phyloP scores from a whole-genome alignment of 192 early-diverging fungal species.

The Backusella tuberculispora region DNA sequence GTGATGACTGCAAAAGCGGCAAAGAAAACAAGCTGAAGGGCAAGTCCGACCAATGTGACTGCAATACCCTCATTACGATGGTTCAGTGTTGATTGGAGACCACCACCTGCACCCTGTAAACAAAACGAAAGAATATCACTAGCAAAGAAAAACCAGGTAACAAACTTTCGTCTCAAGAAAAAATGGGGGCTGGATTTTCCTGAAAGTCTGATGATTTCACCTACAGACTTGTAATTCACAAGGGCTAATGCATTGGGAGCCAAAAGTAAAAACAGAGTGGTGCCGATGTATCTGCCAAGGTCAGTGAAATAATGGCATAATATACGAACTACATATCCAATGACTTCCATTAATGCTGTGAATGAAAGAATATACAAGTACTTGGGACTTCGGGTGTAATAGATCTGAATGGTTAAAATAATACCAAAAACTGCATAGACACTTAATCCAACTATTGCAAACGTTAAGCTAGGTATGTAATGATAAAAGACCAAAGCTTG shows the following conservation, averaged over 20 bases:
- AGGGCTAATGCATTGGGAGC: slow-evolving; percentile 53
- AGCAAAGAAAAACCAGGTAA: slow-evolving; percentile 52
- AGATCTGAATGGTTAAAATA: background rate
- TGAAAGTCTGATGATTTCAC: slow-evolving; percentile 38
- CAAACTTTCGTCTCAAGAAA: slow-evolving; percentile 42
- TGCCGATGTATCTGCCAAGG: slow-evolving; percentile 42
- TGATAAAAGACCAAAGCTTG: background rate
- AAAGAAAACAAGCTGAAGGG: slow-evolving; percentile 10
- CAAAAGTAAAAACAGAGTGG: slow-evolving; percentile 46
- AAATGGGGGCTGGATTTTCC: slow-evolving; percentile 19
- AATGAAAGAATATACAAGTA: slow-evolving; percentile 15
- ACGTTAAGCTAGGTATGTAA: background rate
- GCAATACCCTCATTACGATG: slow-evolving; percentile 8
- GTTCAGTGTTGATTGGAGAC: background rate
- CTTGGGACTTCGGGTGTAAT: slow-evolving; percentile 4
- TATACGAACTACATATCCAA: slow-evolving; percentile 44
- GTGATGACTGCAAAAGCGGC: slow-evolving; percentile 8
- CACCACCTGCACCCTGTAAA: slow-evolving; percentile 32
- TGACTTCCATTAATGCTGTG: slow-evolving; percentile 43
- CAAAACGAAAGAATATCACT: slow-evolving; percentile 52
- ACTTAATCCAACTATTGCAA: background rate
- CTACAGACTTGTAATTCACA: slow-evolving; percentile 51
- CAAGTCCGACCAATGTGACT: slow-evolving; percentile 9
- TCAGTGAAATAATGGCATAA: slow-evolving; percentile 42
- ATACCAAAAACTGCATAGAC: slow-evolving; percentile 3